Conservation (phyloP, 2,329 filamentous ascomycete genomes). For the Fusarium foetens region DNA sequence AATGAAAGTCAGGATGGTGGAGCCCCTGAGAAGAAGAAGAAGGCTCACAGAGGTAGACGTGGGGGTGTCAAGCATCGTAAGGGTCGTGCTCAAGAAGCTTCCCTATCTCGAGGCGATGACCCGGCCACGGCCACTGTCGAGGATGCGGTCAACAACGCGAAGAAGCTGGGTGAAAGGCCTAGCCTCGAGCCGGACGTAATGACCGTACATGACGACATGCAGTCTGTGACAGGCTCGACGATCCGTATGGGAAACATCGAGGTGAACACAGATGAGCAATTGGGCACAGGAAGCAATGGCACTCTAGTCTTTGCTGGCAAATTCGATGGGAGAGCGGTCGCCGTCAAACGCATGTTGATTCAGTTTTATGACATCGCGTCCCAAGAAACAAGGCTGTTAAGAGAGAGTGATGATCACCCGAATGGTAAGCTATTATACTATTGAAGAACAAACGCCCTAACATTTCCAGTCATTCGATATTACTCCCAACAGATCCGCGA, state of each 20-base stretch:
- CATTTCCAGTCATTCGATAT: slow-evolving; percentile 84
- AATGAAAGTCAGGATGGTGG: slow-evolving; percentile 16
- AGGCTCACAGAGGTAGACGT: slow-evolving; percentile 75
- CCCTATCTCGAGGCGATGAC: slow-evolving; percentile 62
- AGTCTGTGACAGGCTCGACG: slow-evolving; percentile 68
- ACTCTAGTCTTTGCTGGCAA: slow-evolving; percentile 95
- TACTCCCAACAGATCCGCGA: slow-evolving; percentile 90
- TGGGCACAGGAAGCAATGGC: slow-evolving; percentile 91
- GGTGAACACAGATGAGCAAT: slow-evolving; percentile 70
- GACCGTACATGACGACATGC: slow-evolving; percentile 66
- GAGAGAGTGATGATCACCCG: slow-evolving; percentile 94
- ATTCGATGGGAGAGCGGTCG: slow-evolving; percentile 92
- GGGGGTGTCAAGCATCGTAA: slow-evolving; percentile 76
- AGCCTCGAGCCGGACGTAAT: slow-evolving; percentile 71
- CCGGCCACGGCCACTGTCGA: slow-evolving; percentile 62
- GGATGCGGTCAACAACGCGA: slow-evolving; percentile 68
- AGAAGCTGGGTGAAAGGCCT: slow-evolving; percentile 64
- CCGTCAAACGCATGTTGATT: slow-evolving; percentile 95
- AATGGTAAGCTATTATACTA: slow-evolving; percentile 66
- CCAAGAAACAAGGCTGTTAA: slow-evolving; percentile 88
- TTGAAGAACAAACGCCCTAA: slow-evolving; percentile 16
- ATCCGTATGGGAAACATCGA: slow-evolving; percentile 72
- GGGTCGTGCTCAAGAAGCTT: slow-evolving; percentile 63
- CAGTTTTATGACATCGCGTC: slow-evolving; percentile 96
- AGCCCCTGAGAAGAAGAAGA: slow-evolving; percentile 68